A percentile compares a stretch with the other conserved stretches of the same genome.
These are phyloP conservation scores for Acanthamoeba lenticulata DNA, from an alignment of 208 protist species.

Conservation along the genomic window DNA sequence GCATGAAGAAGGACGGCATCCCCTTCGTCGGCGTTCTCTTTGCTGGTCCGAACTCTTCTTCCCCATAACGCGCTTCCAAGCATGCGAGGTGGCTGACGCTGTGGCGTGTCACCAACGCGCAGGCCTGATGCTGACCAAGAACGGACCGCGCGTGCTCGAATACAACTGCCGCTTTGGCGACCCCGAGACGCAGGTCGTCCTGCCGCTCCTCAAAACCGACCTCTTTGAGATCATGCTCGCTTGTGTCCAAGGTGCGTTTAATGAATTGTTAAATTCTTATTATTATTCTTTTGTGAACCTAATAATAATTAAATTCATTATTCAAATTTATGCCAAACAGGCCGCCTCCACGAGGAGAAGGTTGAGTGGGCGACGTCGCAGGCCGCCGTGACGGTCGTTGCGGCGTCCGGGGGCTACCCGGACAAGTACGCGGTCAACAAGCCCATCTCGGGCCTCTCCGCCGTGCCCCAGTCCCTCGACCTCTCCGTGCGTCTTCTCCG, in stretches of 20 bases:
- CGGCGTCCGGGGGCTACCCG: slow-evolving; percentile 83
- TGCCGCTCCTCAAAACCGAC: slow-evolving; percentile 78
- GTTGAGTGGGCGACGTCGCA: slow-evolving; percentile 60
- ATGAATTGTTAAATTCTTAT: too few species aligned
- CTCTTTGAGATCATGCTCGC: slow-evolving; percentile 67
- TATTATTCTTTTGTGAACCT: too few species aligned
- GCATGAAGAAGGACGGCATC: slow-evolving; percentile 83
- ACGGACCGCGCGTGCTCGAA: slow-evolving; percentile 80
- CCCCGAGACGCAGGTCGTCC: slow-evolving; percentile 85
- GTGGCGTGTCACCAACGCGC: too few species aligned
- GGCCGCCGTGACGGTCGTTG: slow-evolving; percentile 80
- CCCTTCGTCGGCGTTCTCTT: slow-evolving; percentile 86
- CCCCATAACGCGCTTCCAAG: too few species aligned
- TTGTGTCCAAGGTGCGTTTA: slow-evolving; percentile 56
- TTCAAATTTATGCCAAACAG: too few species aligned
- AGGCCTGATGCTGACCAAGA: slow-evolving; percentile 78
- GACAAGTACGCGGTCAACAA: slow-evolving; percentile 75
- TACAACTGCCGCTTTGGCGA: slow-evolving; percentile 88
- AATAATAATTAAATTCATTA: too few species aligned
- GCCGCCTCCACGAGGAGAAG: slow-evolving; percentile 75
- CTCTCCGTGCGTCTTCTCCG: neutral
- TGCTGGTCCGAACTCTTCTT: slow-evolving; percentile 75
- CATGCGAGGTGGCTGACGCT: too few species aligned
- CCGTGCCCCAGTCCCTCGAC: neutral
- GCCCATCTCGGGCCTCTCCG: slow-evolving; percentile 69